These are phyloP conservation scores for Gaultheria prostrata DNA, from an alignment of 148 eudicot species.

Conservation along the genomic window DNA sequence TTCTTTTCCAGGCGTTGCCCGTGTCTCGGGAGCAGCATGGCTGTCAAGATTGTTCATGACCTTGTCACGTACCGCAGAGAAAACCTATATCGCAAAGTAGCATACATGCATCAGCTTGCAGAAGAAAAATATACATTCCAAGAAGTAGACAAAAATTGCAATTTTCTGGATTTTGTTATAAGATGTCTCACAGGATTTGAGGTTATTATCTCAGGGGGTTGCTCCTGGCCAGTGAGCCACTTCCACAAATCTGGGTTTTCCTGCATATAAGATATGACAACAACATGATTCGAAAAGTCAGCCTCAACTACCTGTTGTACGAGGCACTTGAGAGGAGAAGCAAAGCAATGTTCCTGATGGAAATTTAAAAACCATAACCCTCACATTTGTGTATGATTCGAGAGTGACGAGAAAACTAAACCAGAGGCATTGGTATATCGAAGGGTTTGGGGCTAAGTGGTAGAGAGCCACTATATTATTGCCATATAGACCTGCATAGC, in stretches of 20 bases:
- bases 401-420: not conserved
- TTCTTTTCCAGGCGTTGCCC: constrained; percentile 76
- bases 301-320: not conserved
- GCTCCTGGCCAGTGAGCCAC: constrained; percentile 87
- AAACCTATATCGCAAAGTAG: constrained; percentile 44
- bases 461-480: not conserved
- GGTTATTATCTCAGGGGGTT: constrained; percentile 66
- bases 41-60: constrained; percentile 59
- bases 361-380: not conserved
- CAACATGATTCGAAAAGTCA: not conserved
- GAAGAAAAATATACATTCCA: not conserved
- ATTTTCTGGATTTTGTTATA: not conserved
- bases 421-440: not conserved
- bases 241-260: constrained; percentile 96
- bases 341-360: not conserved
- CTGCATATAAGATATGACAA: constrained; percentile 32
- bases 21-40: constrained; percentile 75
- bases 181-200: constrained; percentile 62
- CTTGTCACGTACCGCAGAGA: constrained; percentile 59
- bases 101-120: not conserved
- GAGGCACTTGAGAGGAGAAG: not conserved
- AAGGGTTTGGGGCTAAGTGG: not conserved
- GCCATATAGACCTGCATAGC: not conserved
- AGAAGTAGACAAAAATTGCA: not conserved
- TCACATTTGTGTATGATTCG: not conserved